A percentile compares a stretch with the other conserved stretches of the same genome.
These are phyloP conservation scores for Halocafeteria seosinensis DNA, from an alignment of 108 stramenopile species.

Conservation along the genomic window DNA sequence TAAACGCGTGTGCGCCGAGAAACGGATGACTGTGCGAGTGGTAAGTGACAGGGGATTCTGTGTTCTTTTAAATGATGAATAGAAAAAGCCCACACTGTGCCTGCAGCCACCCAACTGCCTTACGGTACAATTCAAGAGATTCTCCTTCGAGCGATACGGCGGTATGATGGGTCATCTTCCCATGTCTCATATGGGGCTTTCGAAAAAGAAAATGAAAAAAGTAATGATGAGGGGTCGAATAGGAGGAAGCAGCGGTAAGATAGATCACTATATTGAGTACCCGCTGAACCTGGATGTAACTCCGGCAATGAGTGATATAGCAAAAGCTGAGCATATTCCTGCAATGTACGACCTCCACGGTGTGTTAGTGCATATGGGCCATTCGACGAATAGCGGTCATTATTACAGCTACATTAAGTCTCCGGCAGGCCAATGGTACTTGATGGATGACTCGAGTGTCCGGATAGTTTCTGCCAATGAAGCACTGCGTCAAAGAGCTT, in stretches of 20 bases:
- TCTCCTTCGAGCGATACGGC: constrained; percentile 42
- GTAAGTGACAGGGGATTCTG: too few relatives aligned
- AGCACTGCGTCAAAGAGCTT: background rate
- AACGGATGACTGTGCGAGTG: constrained; percentile 57
- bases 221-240: background rate
- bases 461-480: background rate
- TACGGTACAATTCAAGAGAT: constrained; percentile 81
- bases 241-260: background rate
- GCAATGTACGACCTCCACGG: background rate
- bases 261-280: background rate
- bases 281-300: background rate
- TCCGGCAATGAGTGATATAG: background rate
- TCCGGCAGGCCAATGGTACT: background rate
- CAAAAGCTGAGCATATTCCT: background rate
- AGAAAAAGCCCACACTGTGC: constrained; percentile 51
- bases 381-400: background rate
- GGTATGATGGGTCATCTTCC: constrained; percentile 24
- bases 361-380: background rate
- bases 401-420: background rate
- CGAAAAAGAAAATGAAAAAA: background rate
- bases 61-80: too few relatives aligned
- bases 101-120: constrained; percentile 66
- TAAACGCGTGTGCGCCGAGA: constrained; percentile 52
- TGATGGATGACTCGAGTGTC: background rate
- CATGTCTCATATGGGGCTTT: too few relatives aligned